A percentile compares a stretch with the other conserved stretches of the same genome.
Evolutionary conservation across 805 yeast species (phyloP).

Genomic region (Ogataea neopini): DNA sequence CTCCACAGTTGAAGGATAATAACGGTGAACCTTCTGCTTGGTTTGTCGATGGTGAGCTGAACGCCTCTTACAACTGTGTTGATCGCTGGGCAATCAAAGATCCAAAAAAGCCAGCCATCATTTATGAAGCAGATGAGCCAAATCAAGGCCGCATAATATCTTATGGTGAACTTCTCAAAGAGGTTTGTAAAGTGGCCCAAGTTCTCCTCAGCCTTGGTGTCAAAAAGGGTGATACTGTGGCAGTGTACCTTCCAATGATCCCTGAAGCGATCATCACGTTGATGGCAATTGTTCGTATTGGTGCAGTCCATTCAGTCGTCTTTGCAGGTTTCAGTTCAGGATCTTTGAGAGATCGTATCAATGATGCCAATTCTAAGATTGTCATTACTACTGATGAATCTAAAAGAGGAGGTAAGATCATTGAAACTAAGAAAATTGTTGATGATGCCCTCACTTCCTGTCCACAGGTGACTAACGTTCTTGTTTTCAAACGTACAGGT

Average conservation of each 20-base stretch:
- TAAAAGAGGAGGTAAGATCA: constrained; percentile 78
- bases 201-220: constrained; percentile 67
- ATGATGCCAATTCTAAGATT: constrained; percentile 68
- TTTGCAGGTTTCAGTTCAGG: constrained; percentile 84
- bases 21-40: constrained; percentile 60
- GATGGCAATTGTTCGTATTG: constrained; percentile 76
- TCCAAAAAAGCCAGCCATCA: constrained; percentile 73
- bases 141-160: constrained; percentile 61
- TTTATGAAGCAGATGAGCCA: constrained; percentile 82
- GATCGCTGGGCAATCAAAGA: constrained; percentile 74
- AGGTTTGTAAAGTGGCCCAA: constrained; percentile 72
- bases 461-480: constrained; percentile 66
- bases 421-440: constrained; percentile 77
- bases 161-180: constrained; percentile 67
- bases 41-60: constrained; percentile 78
- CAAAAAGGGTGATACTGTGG: constrained; percentile 81
- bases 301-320: constrained; percentile 83
- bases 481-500: constrained; percentile 76
- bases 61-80: constrained; percentile 79
- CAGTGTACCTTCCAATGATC: constrained; percentile 84
- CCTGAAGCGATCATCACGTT: constrained; percentile 76
- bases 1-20: constrained; percentile 45
- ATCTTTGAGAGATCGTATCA: constrained; percentile 68
- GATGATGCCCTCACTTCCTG: constrained; percentile 74
- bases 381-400: constrained; percentile 83